A percentile compares a stretch with the other conserved stretches of the same genome.
Evolutionary conservation across 345 rosid genomes (phyloP).

Genomic region (Lagerstroemia speciosa): DNA sequence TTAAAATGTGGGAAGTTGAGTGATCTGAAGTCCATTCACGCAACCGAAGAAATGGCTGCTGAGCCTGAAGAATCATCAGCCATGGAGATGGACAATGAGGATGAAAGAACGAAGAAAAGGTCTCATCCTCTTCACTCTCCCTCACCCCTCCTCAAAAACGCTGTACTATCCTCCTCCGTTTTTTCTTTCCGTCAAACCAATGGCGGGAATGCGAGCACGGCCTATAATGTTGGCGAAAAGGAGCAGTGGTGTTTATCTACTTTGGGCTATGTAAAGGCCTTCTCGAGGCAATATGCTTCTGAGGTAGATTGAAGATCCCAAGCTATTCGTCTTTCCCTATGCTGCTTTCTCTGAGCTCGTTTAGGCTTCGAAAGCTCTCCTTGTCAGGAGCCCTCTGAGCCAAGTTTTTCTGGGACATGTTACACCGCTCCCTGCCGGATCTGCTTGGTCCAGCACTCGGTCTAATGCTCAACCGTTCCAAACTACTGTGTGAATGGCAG

Average conservation of each 20-base stretch:
- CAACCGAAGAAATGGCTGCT: constrained; percentile 41
- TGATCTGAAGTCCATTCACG: constrained; percentile 43
- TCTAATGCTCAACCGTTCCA: not conserved
- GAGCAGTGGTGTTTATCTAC: constrained; percentile 95
- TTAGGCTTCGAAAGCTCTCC: not conserved
- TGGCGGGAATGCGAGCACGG: constrained; percentile 24
- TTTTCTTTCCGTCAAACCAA: constrained; percentile 34
- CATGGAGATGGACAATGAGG: constrained; percentile 78
- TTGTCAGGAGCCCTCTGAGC: not conserved
- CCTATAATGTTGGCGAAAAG: constrained; percentile 56
- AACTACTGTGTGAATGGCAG: constrained; percentile 23
- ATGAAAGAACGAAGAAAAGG: constrained; percentile 49
- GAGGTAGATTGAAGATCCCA: constrained; percentile 41
- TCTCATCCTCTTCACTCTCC: not conserved
- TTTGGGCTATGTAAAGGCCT: constrained; percentile 76
- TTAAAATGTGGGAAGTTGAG: constrained; percentile 46
- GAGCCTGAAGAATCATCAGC: constrained; percentile 48
- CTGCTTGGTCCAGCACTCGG: not conserved
- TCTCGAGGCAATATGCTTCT: constrained; percentile 82
- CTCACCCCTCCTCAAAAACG: not conserved
- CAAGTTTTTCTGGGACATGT: not conserved
- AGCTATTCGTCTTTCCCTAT: not conserved
- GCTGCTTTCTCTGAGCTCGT: not conserved
- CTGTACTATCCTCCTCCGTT: not conserved
- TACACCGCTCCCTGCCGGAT: not conserved